Base-by-base conservation (phyloP, 2,329 filamentous ascomycete genomes). In the Colletotrichum horii region DNA sequence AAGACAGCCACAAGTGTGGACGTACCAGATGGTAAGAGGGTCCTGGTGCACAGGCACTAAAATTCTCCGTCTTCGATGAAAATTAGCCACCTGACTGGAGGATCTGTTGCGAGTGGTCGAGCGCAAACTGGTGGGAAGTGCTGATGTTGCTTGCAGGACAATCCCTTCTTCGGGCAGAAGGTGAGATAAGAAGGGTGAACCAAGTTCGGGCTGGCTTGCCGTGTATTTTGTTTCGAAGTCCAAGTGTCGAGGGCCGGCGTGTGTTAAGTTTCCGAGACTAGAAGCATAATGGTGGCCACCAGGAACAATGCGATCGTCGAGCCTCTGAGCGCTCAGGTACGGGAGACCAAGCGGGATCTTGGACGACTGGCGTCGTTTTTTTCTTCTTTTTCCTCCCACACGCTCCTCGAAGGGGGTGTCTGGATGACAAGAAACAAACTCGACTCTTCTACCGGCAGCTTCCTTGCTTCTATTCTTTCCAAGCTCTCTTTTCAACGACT, bases 261-360 rank as follows among this genome's bases (percentile, higher is more conserved):
- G 80, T 80, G 76, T 82, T 81, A 81, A 78, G 81, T 81, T 82
- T 81, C 80, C 80, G 80, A 80, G 79, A 79, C 80, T 78, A 80
- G 79, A 78, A 79, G 78, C 80, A 81, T 77, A 80, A 78, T 80
- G 77, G 78, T 76, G 78, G 74, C 78, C 72, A 78, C 71, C 75
- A 78, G 73, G 67, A 77, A 73, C 77, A 77, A 77, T 77, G 74
- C 77, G 76, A 77, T 77, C 75, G 71, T 75, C 66, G 66, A 77
- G 68, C 71, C 65, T 77, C 75, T 75, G 76, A 72, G 76, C 76
- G 76, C 76, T 77, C 76, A 77, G 76, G 76, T 74, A 77, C 76
- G 71, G 71, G 75, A 77, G 67, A 75, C 74, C 64, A 76, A 69
- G 74, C 65, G 66, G 74, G 75, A 76, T 71, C 68, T 73, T 76